Evolutionary conservation across 1,284 basidiomycete genomes (phyloP), one percentile per base, ranked within the genome.

Genomic region (Ceratobasidium sp.): DNA sequence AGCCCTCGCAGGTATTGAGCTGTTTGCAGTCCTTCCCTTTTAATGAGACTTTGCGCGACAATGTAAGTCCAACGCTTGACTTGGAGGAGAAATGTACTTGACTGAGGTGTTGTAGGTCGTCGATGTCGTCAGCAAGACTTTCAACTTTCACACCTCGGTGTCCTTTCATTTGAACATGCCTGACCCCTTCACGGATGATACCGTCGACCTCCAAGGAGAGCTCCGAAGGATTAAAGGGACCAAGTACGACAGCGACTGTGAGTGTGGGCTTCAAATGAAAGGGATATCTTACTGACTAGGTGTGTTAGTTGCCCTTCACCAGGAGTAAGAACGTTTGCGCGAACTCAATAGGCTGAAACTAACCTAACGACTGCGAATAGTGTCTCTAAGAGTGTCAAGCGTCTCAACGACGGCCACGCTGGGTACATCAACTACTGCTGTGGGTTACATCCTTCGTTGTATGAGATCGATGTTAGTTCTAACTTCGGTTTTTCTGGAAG

Each of bases 61-160:
- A 76, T 47, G 76, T 76, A 24, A 17, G 73, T 67, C 19, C 54
- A 24, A 15, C 19, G 29, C 11, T 54, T 17, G 8, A 57, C 41
- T 6, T 24, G 22, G 15, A 33, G 9, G 17, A 29, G 29, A 59
- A 11, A 51, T 7, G 29, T 24, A 44, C 14, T 44, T 56, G 53
- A 51, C 31, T n/a, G 33, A 9, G 44, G 54, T 22, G 15, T 31
- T 24, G 3, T 75, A 88, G 88, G 84, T 88, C 69, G 83, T 89
- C 64, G 86, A 89, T 73, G 87, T 87, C 22, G 83, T 88, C 11
- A 89, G 86, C 80, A 89, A 87, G 80, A 88, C 88, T 0, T 82
- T 89, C 36, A 85, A 86, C 19, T 89, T 90, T 79, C 89, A 89
- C 79, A 88, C 88, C 0, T 89, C 88, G 3, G 84, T 86, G 36